Evolutionary conservation across 1,139 yeast genomes (phyloP).

Genomic region (Starmera stellimalicola): DNA sequence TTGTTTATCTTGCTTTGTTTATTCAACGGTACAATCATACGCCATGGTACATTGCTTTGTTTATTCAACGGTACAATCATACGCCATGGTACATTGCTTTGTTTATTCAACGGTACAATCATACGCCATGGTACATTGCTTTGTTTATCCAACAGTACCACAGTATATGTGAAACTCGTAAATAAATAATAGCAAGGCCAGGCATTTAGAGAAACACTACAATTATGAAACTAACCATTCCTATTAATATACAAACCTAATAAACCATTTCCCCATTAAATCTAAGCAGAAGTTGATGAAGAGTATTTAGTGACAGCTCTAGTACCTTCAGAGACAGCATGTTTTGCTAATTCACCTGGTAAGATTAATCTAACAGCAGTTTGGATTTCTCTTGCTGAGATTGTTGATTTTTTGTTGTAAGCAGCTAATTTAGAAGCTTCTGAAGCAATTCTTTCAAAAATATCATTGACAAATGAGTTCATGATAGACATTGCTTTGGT

Average conservation of each 20-base stretch:
- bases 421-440: constrained; percentile 99
- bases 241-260: background rate
- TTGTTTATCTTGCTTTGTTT: too few species aligned
- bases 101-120: too few species aligned
- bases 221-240: background rate
- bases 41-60: too few species aligned
- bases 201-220: background rate
- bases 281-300: constrained; percentile 53
- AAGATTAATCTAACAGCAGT: constrained; percentile 98
- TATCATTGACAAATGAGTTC: constrained; percentile 98
- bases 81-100: too few species aligned
- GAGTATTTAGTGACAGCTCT: constrained; percentile 99
- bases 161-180: too few species aligned
- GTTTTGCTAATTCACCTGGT: constrained; percentile 99
- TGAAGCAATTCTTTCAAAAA: constrained; percentile 89
- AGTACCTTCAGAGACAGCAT: constrained; percentile 98
- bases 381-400: constrained; percentile 98
- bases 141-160: too few species aligned
- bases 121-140: too few species aligned
- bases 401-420: constrained; percentile 98
- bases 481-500: constrained; percentile 98
- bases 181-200: too few species aligned
- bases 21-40: too few species aligned
- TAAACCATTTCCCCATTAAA: constrained; percentile 4
- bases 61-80: too few species aligned